Conservation (phyloP, 192 early-diverging fungal species). For the Mortierella antarctica region DNA sequence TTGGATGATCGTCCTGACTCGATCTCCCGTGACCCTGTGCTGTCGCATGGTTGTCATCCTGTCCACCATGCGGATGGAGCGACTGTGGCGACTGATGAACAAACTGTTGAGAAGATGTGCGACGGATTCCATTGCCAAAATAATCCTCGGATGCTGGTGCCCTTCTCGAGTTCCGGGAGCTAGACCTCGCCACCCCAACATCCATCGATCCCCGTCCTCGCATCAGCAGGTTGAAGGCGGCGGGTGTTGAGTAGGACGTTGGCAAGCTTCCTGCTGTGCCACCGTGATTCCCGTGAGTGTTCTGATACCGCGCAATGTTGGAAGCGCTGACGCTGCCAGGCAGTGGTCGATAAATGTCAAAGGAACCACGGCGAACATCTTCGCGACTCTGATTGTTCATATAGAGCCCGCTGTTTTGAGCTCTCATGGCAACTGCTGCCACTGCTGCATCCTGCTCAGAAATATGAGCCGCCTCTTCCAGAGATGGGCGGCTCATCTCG, state of each 20-base stretch:
- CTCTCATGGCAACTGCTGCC: slow-evolving; percentile 37
- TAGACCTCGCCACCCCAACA: slow-evolving; percentile 19
- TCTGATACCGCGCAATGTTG: slow-evolving; percentile 3
- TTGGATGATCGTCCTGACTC: too few relatives aligned
- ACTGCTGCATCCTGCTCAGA: slow-evolving; percentile 49
- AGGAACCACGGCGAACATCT: slow-evolving; percentile 27
- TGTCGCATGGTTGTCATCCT: not conserved
- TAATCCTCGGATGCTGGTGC: slow-evolving; percentile 24
- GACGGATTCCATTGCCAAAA: slow-evolving; percentile 15
- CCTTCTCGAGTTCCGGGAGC: slow-evolving; percentile 23
- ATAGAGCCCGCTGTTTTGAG: slow-evolving; percentile 21
- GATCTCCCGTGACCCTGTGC: too few relatives aligned
- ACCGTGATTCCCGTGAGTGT: slow-evolving; percentile 9
- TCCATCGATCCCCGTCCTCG: slow-evolving; percentile 43
- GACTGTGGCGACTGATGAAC: not conserved
- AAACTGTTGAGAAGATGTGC: not conserved
- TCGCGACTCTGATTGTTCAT: slow-evolving; percentile 19
- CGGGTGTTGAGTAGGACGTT: slow-evolving; percentile 13
- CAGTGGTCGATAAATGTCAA: slow-evolving; percentile 21
- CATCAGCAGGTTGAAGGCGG: slow-evolving; percentile 41
- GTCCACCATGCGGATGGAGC: not conserved
- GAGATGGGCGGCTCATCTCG: slow-evolving; percentile 20
- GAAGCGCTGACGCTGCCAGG: not conserved
- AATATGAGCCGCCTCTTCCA: slow-evolving; percentile 36
- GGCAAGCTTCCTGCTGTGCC: not conserved